Evolutionary conservation across 2,329 filamentous ascomycete species (phyloP), one percentile per base, ranked within the genome.

Genomic region (Conoideocrella luteorostrata): DNA sequence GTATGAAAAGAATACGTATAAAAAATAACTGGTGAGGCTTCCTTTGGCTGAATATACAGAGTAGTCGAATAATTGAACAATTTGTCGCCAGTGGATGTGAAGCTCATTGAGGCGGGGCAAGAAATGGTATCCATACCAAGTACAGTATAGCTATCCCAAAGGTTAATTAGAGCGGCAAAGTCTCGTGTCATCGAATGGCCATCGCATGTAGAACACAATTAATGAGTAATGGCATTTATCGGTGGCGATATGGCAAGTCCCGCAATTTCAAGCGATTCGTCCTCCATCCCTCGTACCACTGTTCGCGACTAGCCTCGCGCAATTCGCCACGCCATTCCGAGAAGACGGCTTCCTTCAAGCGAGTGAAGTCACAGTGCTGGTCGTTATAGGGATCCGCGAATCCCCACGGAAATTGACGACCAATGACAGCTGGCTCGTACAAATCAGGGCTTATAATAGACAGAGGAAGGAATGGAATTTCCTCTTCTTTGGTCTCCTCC

Each of bases 241-340:
- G 55, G 38, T 57, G 60, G 46, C 60, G 61, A 50, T 60, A 58
- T 15, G 62, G 56, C n/a, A 65, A 57, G 46, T 75, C 68, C 44
- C 71, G 69, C 50, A 72, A 67, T 65, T 81, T 81, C 52, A 84
- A 73, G 44, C 78, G 71, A 65, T 71, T 82, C 7, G 80, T 96
- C 66, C 93, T 82, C 93, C 91, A 97, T 56, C 86, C 83, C 65
- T 97, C 91, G 56, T 97, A 97, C 88, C 89, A 96, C 55, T 89
- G 78, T 59, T 95, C 89, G 44, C 88, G 80, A 63, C 88, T 95
- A 41, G 88, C 86, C 63, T 95, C 88, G 48, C 91, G 84, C 47
- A 98, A 73, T 61, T 98, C 93, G 34, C 78, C 78, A 40, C 91
- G 84, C 93, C 93, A 98, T 59, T 97, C 91, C 52, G 74, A 82